Conservation (phyloP, 352 stramenopile species). For the Phytophthora capsici region DNA sequence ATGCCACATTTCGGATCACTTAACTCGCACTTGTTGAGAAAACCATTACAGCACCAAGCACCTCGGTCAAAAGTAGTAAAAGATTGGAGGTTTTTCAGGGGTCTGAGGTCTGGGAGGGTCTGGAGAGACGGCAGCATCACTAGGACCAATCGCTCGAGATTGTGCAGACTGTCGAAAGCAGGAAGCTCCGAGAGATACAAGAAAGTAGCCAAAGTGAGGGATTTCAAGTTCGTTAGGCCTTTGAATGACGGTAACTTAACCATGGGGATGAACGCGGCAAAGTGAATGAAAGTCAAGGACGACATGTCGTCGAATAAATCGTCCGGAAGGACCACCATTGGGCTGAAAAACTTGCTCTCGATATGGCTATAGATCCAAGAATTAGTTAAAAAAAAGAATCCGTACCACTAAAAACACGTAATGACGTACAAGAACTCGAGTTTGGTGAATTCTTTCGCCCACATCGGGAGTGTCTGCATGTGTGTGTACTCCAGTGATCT, state of each 20-base stretch:
- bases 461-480: conserved; percentile 28
- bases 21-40: conserved; percentile 10
- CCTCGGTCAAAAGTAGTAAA: conserved; percentile 9
- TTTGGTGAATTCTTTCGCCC: conserved; percentile 33
- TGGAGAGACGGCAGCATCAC: background rate
- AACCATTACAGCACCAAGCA: conserved; percentile 15
- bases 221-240: conserved; percentile 30
- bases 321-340: too few relatives aligned
- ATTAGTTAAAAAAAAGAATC: too few relatives aligned
- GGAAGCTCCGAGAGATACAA: conserved; percentile 8
- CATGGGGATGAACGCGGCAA: conserved; percentile 10
- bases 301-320: conserved; percentile 38
- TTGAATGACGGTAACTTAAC: conserved; percentile 18
- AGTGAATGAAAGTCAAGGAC: conserved; percentile 35
- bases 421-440: conserved; percentile 41
- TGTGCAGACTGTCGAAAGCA: conserved; percentile 18
- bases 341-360: background rate
- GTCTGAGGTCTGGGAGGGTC: conserved; percentile 4
- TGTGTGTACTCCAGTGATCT: conserved; percentile 43
- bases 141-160: conserved; percentile 30
- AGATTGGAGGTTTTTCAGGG: background rate
- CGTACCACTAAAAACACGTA: background rate
- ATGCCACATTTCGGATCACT: background rate
- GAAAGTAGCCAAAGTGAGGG: conserved; percentile 15
- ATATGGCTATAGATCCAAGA: background rate